phyloP scores from a whole-genome alignment of 2,329 filamentous ascomycete species.

The Arthrobotrys sphaeroides region DNA sequence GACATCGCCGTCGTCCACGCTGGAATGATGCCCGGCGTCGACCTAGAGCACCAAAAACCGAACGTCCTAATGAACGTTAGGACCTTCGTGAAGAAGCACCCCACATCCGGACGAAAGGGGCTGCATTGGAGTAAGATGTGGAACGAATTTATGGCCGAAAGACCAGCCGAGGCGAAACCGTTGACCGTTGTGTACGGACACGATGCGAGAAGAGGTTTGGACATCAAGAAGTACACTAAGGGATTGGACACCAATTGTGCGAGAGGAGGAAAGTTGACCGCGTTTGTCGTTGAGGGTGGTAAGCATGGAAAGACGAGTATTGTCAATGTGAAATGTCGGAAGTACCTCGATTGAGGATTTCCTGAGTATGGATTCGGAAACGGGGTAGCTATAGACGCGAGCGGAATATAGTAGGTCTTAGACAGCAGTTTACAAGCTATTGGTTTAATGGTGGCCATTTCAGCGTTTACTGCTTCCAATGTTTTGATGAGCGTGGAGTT shows the following conservation, averaged over 20 bases:
- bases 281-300: conserved; percentile 74
- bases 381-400: too few species aligned
- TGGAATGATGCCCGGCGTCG: conserved; percentile 80
- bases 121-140: conserved; percentile 72
- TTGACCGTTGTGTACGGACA: conserved; percentile 87
- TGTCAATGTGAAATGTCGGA: conserved; percentile 55
- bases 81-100: conserved; percentile 72
- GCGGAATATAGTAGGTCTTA: background rate
- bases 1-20: conserved; percentile 82
- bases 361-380: background rate
- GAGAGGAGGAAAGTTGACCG: conserved; percentile 77
- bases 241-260: conserved; percentile 88
- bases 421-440: background rate
- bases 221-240: conserved; percentile 75
- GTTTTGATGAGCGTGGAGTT: conserved; percentile 41
- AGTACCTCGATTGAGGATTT: conserved; percentile 26
- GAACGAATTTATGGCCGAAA: conserved; percentile 22
- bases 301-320: conserved; percentile 58
- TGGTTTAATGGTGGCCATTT: background rate
- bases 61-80: conserved; percentile 93
- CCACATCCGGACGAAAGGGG: conserved; percentile 66
- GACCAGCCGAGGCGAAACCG: conserved; percentile 58
- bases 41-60: conserved; percentile 72
- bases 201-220: conserved; percentile 77
- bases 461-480: conserved; percentile 15